Evolutionary conservation across 2,329 filamentous ascomycete genomes (phyloP).

Genomic region (Exophiala aquamarina): DNA sequence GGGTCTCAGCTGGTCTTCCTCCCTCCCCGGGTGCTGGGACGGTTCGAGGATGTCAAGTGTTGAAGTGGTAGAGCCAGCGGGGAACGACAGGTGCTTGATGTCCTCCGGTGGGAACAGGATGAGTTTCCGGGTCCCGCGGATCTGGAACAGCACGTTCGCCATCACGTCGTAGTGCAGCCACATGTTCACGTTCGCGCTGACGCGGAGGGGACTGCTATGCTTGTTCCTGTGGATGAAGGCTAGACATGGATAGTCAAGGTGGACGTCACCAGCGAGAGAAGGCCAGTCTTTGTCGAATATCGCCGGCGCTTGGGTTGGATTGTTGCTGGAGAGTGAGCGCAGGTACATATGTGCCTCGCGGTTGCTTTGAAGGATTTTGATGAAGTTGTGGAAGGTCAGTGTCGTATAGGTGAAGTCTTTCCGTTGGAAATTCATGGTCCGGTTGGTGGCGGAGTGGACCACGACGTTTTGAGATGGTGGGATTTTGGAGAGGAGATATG

Average conservation of each 20-base stretch:
- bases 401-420: constrained; percentile 82
- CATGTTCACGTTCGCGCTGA: constrained; percentile 78
- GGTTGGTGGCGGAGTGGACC: constrained; percentile 67
- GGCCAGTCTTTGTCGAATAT: constrained; percentile 72
- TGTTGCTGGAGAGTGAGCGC: constrained; percentile 69
- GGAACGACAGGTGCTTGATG: constrained; percentile 67
- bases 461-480: constrained; percentile 64
- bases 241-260: constrained; percentile 64
- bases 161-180: constrained; percentile 92
- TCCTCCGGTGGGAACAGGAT: constrained; percentile 78
- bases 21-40: constrained; percentile 30
- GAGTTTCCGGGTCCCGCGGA: constrained; percentile 70
- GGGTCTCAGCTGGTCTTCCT: constrained; percentile 47
- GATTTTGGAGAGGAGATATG: constrained; percentile 65
- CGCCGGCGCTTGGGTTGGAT: constrained; percentile 69
- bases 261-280: constrained; percentile 66
- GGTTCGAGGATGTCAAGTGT: constrained; percentile 67
- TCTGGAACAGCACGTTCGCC: constrained; percentile 82
- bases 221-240: constrained; percentile 58
- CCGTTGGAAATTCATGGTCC: constrained; percentile 74
- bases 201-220: constrained; percentile 76
- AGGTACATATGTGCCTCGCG: constrained; percentile 68
- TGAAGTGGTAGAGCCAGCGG: constrained; percentile 77
- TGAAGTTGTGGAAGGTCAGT: constrained; percentile 65
- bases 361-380: constrained; percentile 52